Conservation (phyloP, 2,329 filamentous ascomycete species). For the Ceratocystis cacaofunesta region DNA sequence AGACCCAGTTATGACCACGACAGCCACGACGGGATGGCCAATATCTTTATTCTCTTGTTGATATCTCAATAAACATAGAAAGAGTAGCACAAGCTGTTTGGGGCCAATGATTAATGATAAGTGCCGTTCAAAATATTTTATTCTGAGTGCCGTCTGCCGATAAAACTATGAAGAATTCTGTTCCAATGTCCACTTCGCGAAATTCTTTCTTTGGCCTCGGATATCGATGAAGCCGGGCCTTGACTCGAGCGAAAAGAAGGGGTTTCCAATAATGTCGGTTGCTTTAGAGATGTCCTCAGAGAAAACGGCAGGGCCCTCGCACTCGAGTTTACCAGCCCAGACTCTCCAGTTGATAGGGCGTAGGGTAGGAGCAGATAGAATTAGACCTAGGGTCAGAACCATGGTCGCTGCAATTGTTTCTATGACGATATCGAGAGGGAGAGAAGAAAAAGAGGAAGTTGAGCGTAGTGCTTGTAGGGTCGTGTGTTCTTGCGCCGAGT, state of each 20-base stretch:
- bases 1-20: not conserved
- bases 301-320: slow-evolving; percentile 41
- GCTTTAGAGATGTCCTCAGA: slow-evolving; percentile 56
- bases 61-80: too few species aligned
- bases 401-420: slow-evolving; percentile 72
- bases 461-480: slow-evolving; percentile 48
- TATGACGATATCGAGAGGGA: slow-evolving; percentile 75
- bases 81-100: too few species aligned
- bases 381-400: slow-evolving; percentile 69
- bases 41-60: not conserved
- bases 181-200: slow-evolving; percentile 54
- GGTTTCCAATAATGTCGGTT: slow-evolving; percentile 58
- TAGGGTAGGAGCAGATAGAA: slow-evolving; percentile 59
- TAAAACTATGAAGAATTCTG: slow-evolving; percentile 10
- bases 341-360: slow-evolving; percentile 73
- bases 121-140: not conserved
- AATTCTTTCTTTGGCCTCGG: slow-evolving; percentile 63
- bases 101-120: not conserved
- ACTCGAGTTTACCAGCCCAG: slow-evolving; percentile 74
- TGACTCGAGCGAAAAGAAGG: slow-evolving; percentile 65
- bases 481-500: slow-evolving; percentile 89
- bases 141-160: not conserved
- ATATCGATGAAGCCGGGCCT: slow-evolving; percentile 79
- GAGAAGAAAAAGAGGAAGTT: slow-evolving; percentile 32
- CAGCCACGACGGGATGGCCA: not conserved